Base-by-base conservation (phyloP, 257 asterid genomes). In the Nicotiana knightiana region DNA sequence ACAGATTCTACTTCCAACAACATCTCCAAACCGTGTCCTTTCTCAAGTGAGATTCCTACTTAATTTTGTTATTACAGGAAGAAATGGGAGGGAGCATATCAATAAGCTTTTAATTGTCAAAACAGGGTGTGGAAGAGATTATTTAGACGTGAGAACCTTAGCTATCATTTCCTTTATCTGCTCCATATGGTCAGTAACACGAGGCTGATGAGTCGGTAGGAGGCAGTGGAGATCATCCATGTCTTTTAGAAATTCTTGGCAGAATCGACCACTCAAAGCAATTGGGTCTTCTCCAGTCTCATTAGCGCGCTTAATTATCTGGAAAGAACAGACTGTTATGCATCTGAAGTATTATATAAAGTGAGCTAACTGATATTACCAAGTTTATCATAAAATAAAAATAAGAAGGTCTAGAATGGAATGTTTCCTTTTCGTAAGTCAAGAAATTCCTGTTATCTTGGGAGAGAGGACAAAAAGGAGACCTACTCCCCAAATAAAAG, bases 151-250 rank as follows among this genome's bases (percentile, higher is more conserved):
- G 63, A 18, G 79, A 79, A 95, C 99, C 97, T 95, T 84, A 64
- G 90, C 89, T 76, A 95, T 93, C 99, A 93, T 92, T 83, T 88
- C 91, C 88, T 89, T 92, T 76, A 93, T 95, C 66, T 93, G 94
- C 76, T 91, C 97, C 85, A 93, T 91, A 76, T 92, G 95, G 55
- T 91, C 97, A 54, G 97, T 92, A 77, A 95, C 98, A 43, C 93
- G 91, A 46, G 98, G 99, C 86, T 95, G 96, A 88, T 93, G 90
- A 33, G 99, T 93, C 64, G 97, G 98, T 82, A 80, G 82, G 80
- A 91, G 96, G 91, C 98, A 92, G 83, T 93, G 97, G 82, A 93
- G 97, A 91, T 89, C 97, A 81, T 82, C 86, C 98, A 95, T 92
- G 86, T 95, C 99, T 17, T 37, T 86, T 46, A 91, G 92, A 84